Evolutionary conservation across 768 basidiomycete species (phyloP).

Genomic region (Boletus rufocinnamomeus): DNA sequence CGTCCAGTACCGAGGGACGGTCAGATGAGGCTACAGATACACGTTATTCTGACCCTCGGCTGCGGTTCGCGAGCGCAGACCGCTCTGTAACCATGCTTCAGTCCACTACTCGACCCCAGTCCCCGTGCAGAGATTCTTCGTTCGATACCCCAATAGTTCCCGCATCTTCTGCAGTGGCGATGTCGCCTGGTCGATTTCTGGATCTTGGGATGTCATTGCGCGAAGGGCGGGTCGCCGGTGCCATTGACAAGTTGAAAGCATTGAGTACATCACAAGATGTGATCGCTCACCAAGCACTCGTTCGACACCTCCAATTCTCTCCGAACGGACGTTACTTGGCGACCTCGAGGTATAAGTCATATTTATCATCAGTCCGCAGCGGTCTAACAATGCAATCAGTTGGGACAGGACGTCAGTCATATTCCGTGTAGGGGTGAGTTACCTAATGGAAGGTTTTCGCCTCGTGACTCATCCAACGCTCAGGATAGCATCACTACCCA

Average conservation of each 20-base stretch:
- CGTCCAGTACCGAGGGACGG: slow-evolving; percentile 29
- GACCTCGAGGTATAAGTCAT: slow-evolving; percentile 47
- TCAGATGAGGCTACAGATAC: slow-evolving; percentile 31
- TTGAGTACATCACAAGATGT: slow-evolving; percentile 44
- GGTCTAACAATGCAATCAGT: slow-evolving; percentile 29
- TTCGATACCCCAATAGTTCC: slow-evolving; percentile 31
- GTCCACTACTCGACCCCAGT: slow-evolving; percentile 33
- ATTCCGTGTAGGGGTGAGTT: slow-evolving; percentile 48
- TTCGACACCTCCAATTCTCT: slow-evolving; percentile 58
- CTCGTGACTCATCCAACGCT: slow-evolving; percentile 17
- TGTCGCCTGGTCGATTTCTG: slow-evolving; percentile 34
- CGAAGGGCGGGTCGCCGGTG: slow-evolving; percentile 40
- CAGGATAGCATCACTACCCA: slow-evolving; percentile 48
- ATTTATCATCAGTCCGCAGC: slow-evolving; percentile 1
- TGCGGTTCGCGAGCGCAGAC: slow-evolving; percentile 45
- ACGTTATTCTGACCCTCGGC: slow-evolving; percentile 32
- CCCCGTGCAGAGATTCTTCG: slow-evolving; percentile 33
- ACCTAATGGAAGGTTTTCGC: slow-evolving; percentile 6
- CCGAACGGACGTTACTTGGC: slow-evolving; percentile 55
- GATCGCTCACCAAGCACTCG: slow-evolving; percentile 49
- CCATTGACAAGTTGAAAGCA: slow-evolving; percentile 44
- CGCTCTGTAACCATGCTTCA: slow-evolving; percentile 50
- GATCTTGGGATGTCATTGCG: slow-evolving; percentile 39
- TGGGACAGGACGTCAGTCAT: slow-evolving; percentile 55
- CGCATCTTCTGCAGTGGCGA: slow-evolving; percentile 21